phyloP scores from a whole-genome alignment of 768 basidiomycete genomes.

The Scleroderma citrinum region DNA sequence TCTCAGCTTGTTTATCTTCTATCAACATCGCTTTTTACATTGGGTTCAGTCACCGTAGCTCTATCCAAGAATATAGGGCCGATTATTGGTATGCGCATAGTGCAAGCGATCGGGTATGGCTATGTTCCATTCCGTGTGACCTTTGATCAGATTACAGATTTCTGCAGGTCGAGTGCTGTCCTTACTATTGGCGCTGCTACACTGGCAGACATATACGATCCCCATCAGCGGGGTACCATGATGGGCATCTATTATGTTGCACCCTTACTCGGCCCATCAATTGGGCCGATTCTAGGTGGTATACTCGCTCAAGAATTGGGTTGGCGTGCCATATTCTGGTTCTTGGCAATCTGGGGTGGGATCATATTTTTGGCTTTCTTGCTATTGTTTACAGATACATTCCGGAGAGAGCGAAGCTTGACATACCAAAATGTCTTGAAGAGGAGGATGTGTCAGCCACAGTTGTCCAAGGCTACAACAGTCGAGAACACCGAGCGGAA shows the following conservation, averaged over 20 bases:
- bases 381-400: slow-evolving; percentile 75
- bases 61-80: slow-evolving; percentile 48
- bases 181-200: slow-evolving; percentile 74
- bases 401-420: slow-evolving; percentile 75
- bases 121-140: not conserved
- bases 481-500: slow-evolving; percentile 3
- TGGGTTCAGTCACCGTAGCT: slow-evolving; percentile 56
- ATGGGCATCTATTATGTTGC: slow-evolving; percentile 81
- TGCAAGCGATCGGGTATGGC: slow-evolving; percentile 59
- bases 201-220: slow-evolving; percentile 75
- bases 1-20: slow-evolving; percentile 48
- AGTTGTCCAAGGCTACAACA: slow-evolving; percentile 12
- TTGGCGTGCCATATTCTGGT: slow-evolving; percentile 88
- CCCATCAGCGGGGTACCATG: slow-evolving; percentile 66
- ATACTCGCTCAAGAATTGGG: slow-evolving; percentile 56
- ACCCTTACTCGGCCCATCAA: slow-evolving; percentile 65
- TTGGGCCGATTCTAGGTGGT: slow-evolving; percentile 71
- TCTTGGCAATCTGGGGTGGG: slow-evolving; percentile 62
- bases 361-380: slow-evolving; percentile 51
- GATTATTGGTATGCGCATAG: slow-evolving; percentile 60
- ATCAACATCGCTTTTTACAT: slow-evolving; percentile 46
- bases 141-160: not conserved
- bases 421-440: slow-evolving; percentile 67
- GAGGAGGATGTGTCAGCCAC: slow-evolving; percentile 29
- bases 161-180: slow-evolving; percentile 54